Evolutionary conservation across 2,329 filamentous ascomycete genomes (phyloP).

Genomic region (Teratosphaeria destructans): DNA sequence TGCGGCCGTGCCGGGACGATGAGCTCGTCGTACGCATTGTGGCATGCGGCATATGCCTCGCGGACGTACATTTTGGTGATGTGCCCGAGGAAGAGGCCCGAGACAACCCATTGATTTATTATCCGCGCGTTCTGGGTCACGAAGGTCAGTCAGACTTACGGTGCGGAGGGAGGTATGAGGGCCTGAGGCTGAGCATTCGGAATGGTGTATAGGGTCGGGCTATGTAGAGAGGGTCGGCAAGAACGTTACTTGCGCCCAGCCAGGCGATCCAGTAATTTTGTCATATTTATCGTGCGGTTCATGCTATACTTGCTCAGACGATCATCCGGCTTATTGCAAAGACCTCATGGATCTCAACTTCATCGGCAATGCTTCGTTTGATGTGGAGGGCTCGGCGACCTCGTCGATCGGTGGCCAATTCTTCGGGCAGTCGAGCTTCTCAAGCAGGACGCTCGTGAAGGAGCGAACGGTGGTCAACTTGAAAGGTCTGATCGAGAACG

Average conservation of each 20-base stretch:
- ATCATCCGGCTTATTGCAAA: background rate
- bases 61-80: background rate
- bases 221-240: background rate
- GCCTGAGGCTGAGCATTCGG: background rate
- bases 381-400: background rate
- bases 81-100: background rate
- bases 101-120: background rate
- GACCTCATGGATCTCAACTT: background rate
- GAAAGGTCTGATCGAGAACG: conserved; percentile 12
- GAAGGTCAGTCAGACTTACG: background rate
- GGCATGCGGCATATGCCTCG: background rate
- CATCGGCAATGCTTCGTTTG: background rate
- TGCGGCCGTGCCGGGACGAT: background rate
- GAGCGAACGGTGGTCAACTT: conserved; percentile 14
- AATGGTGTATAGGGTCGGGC: background rate
- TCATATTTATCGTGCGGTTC: conserved; percentile 13
- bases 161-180: background rate
- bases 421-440: conserved; percentile 19
- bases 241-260: background rate
- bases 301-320: background rate
- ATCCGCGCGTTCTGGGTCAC: background rate
- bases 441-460: conserved; percentile 13
- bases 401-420: conserved; percentile 13
- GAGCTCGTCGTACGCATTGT: background rate
- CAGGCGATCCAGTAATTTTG: conserved; percentile 16